These are phyloP conservation scores for Plenodomus tracheiphilus DNA, from an alignment of 2,329 filamentous ascomycete species.

Conservation along the genomic window DNA sequence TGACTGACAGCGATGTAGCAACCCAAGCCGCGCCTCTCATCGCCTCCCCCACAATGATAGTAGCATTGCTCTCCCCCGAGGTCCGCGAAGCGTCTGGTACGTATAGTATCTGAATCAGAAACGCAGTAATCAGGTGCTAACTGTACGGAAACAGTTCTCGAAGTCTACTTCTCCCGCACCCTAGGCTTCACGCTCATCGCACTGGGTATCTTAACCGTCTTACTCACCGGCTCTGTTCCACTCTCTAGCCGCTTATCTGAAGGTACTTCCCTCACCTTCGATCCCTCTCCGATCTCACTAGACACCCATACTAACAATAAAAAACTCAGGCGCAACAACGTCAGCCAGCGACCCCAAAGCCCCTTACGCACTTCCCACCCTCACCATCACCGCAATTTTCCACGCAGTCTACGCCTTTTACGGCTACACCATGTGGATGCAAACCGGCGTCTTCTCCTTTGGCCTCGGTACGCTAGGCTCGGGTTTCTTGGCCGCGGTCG, in stretches of 20 bases:
- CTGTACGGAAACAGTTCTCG: slow-evolving; percentile 54
- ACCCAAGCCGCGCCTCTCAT: slow-evolving; percentile 59
- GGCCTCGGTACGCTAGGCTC: slow-evolving; percentile 63
- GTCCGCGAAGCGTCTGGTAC: slow-evolving; percentile 59
- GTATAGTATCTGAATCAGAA: slow-evolving; percentile 14
- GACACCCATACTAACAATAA: not conserved
- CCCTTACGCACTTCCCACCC: slow-evolving; percentile 62
- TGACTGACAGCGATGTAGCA: slow-evolving; percentile 25
- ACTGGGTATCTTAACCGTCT: slow-evolving; percentile 65
- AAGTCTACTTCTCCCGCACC: slow-evolving; percentile 73
- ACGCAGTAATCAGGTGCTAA: not conserved
- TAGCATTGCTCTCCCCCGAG: slow-evolving; percentile 62
- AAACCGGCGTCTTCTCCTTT: slow-evolving; percentile 60
- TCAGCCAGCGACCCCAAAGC: slow-evolving; percentile 42
- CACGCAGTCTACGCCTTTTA: slow-evolving; percentile 61
- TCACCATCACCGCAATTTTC: slow-evolving; percentile 68
- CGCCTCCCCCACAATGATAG: slow-evolving; percentile 62
- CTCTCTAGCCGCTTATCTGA: slow-evolving; percentile 55
- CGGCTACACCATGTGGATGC: slow-evolving; percentile 68
- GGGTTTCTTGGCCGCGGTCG: slow-evolving; percentile 62
- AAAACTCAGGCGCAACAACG: slow-evolving; percentile 37
- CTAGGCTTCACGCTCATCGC: slow-evolving; percentile 70
- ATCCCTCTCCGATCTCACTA: not conserved
- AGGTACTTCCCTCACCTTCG: slow-evolving; percentile 25
- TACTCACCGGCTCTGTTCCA: slow-evolving; percentile 72